These are phyloP conservation scores for Cryomyces minteri DNA, from an alignment of 495 filamentous ascomycete species.

Conservation along the genomic window DNA sequence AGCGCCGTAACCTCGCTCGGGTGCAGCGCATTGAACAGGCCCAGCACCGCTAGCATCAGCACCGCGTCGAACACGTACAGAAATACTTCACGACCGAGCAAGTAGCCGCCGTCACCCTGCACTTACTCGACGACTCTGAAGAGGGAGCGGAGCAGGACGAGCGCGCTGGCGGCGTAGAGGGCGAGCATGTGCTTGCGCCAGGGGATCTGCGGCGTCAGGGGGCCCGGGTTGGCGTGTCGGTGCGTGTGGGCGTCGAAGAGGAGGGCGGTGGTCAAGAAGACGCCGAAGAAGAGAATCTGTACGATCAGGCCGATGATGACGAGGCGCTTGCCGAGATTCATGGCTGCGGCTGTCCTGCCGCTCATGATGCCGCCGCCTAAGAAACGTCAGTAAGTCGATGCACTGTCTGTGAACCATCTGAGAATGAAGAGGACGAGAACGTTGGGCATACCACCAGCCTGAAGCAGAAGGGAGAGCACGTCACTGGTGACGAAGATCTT, in stretches of 20 bases:
- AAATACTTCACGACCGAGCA: constrained; percentile 8
- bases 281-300: constrained; percentile 4
- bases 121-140: constrained; percentile 26
- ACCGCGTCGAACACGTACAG: constrained; percentile 38
- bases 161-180: constrained; percentile 21
- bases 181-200: constrained; percentile 19
- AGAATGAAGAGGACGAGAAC: not conserved
- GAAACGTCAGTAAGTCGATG: not conserved
- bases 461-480: constrained; percentile 24
- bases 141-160: constrained; percentile 24
- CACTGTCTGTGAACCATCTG: not conserved
- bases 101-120: constrained; percentile 8
- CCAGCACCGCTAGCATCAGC: constrained; percentile 35
- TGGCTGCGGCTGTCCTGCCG: constrained; percentile 9
- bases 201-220: constrained; percentile 2
- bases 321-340: constrained; percentile 4
- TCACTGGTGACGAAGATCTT: constrained; percentile 28
- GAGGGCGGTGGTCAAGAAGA: constrained; percentile 4
- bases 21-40: constrained; percentile 29
- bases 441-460: constrained; percentile 14
- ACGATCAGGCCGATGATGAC: constrained; percentile 8
- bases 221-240: not conserved
- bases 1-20: constrained; percentile 15
- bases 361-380: constrained; percentile 19
- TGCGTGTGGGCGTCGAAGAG: too few relatives aligned